Evolutionary conservation across 2,329 filamentous ascomycete genomes (phyloP).

Genomic region (Calonectria pseudoreteaudii): DNA sequence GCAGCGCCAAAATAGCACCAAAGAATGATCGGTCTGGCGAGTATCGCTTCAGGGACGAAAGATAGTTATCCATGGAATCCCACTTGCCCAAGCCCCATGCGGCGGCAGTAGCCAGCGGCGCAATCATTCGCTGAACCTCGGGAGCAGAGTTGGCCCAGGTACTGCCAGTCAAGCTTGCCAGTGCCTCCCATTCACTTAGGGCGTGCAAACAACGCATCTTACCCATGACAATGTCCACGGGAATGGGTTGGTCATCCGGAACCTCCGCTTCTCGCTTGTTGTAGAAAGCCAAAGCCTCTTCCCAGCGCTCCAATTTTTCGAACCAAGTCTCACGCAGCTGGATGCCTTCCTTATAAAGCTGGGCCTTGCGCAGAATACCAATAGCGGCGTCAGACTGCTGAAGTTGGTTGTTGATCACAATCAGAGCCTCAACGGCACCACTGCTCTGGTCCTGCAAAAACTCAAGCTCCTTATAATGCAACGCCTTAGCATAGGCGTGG

Average conservation of each 20-base stretch:
- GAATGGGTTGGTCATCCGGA: slow-evolving; percentile 65
- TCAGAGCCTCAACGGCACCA: slow-evolving; percentile 94
- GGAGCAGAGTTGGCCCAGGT: slow-evolving; percentile 92
- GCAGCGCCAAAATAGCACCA: slow-evolving; percentile 92
- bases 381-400: slow-evolving; percentile 99
- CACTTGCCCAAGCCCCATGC: slow-evolving; percentile 97
- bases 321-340: slow-evolving; percentile 99
- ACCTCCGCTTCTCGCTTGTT: slow-evolving; percentile 84
- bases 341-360: slow-evolving; percentile 92
- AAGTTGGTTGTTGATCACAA: slow-evolving; percentile 99
- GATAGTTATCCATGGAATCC: slow-evolving; percentile 98
- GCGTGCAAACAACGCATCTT: slow-evolving; percentile 99
- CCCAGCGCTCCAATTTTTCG: slow-evolving; percentile 97
- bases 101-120: slow-evolving; percentile 91
- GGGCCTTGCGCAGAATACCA: slow-evolving; percentile 94
- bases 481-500: slow-evolving; percentile 96
- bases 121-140: slow-evolving; percentile 91
- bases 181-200: slow-evolving; percentile 94
- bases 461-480: slow-evolving; percentile 99
- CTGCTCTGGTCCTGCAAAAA: slow-evolving; percentile 98
- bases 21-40: slow-evolving; percentile 98
- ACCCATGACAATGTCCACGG: slow-evolving; percentile 97
- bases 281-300: slow-evolving; percentile 93
- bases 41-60: slow-evolving; percentile 92
- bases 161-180: slow-evolving; percentile 89